Evolutionary conservation across 805 yeast genomes (phyloP), one percentile per base, ranked within the genome.

Genomic region (Candida nanaspora): DNA sequence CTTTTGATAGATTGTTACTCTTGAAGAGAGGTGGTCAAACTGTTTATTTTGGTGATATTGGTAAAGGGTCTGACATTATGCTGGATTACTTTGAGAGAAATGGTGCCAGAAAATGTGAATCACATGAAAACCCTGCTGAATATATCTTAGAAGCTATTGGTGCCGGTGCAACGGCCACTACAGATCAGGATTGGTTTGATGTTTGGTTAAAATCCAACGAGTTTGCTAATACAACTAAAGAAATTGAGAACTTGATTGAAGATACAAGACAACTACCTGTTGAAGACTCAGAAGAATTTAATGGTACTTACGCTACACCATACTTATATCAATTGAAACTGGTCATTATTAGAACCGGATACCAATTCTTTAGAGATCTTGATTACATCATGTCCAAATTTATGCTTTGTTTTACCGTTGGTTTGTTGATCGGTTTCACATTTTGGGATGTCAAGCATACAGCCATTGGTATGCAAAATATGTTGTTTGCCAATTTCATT

Each of bases 71-170:
- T 36, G 44, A 46, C 21, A 59, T 62, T 5, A 49, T 74, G 56
- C 59, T 72, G 27, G 52, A 68, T 36, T 72, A 74, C 51, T 73
- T 74, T 47, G 76, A 71, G 51, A 53, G 51, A 16, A 52, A 69
- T 46, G 77, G 95, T 29, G 87, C 89, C 33, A 74, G 79, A 44
- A 69, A 71, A 40, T 84, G 91, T 66, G 68, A 65, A 28, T 59
- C 59, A 10, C 61, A 65, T 29, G 87, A 79, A 40, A 82, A 82
- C 47, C 88, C 89, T 20, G 88, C 88, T 28, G 89, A 82, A 60
- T 82, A 80, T 65, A 79, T 82, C 61, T 63, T 82, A 49, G 80
- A 80, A 46, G 76, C 77, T 43, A 80, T 84, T 58, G 91, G 91
- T 44, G 89, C 91, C 27, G 89, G 86, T 56, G 87, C 91, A 3